Evolutionary conservation across 129 eudicot genomes (phyloP).

Genomic region (Artemisia annua): DNA sequence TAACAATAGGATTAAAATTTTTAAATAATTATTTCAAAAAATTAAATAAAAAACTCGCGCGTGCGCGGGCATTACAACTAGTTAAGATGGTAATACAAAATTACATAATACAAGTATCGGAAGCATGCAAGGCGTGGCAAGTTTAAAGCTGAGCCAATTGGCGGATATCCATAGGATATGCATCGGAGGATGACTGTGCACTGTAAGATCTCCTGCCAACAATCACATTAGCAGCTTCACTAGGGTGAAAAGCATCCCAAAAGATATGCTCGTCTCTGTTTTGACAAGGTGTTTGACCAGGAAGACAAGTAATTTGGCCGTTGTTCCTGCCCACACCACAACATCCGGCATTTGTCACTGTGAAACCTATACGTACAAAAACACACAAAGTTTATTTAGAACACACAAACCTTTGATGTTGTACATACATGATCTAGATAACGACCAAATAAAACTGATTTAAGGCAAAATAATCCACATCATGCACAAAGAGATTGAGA

Average conservation of each 20-base stretch:
- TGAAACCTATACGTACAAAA: conserved; percentile 46
- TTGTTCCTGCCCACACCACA: conserved; percentile 93
- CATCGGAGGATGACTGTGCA: conserved; percentile 59
- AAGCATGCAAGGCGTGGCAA: neutral
- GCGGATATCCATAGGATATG: conserved; percentile 66
- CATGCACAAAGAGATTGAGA: neutral
- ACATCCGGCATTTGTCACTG: conserved; percentile 83
- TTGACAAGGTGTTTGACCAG: conserved; percentile 63
- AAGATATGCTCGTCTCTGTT: conserved; percentile 61
- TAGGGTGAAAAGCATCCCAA: conserved; percentile 93
- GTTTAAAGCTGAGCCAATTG: conserved; percentile 69
- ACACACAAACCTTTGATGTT: neutral
- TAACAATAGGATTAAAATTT: no score
- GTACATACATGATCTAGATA: neutral
- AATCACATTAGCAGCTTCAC: conserved; percentile 70
- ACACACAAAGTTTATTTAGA: neutral
- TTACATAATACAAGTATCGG: conserved; percentile 8
- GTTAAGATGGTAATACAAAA: neutral
- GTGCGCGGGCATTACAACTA: no score
- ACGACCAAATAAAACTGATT: neutral
- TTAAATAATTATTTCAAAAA: no score
- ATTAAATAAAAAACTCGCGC: no score
- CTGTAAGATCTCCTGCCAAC: conserved; percentile 77
- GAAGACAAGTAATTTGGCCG: conserved; percentile 87
- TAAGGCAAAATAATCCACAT: no score